Conservation (phyloP, 352 stramenopile genomes). For the Thalassiosira hispida region DNA sequence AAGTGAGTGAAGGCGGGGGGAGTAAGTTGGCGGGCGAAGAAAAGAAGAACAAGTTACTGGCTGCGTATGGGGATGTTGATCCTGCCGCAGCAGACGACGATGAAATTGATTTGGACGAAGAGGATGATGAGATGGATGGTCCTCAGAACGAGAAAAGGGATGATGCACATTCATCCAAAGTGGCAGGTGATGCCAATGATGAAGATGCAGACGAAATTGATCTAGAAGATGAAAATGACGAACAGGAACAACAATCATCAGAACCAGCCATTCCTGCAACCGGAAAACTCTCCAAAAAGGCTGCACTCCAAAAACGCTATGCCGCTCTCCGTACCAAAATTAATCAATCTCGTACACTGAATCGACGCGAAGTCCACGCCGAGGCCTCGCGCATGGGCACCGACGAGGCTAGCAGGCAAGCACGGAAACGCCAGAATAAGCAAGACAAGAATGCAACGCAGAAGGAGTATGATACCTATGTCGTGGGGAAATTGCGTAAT, state of each 20-base stretch:
- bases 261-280: conserved; percentile 16
- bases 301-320: conserved; percentile 67
- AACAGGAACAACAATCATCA: conserved; percentile 24
- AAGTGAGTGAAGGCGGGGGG: background rate
- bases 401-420: conserved; percentile 61
- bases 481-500: conserved; percentile 51
- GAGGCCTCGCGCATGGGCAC: conserved; percentile 77
- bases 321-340: conserved; percentile 80
- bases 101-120: conserved; percentile 69
- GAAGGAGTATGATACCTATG: conserved; percentile 60
- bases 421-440: conserved; percentile 61
- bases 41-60: conserved; percentile 48
- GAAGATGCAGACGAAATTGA: conserved; percentile 44
- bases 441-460: conserved; percentile 63
- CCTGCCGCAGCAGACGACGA: conserved; percentile 45
- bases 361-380: conserved; percentile 71
- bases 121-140: conserved; percentile 31
- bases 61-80: conserved; percentile 38
- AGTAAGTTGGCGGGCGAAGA: conserved; percentile 49
- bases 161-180: conserved; percentile 8
- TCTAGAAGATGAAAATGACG: conserved; percentile 36
- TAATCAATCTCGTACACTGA: conserved; percentile 83
- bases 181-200: conserved; percentile 36
- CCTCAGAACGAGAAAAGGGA: conserved; percentile 4
- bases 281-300: conserved; percentile 57